A percentile compares a stretch with the other conserved stretches of the same genome.
Conservation (phyloP, 352 stramenopile genomes). For the Pythium grandisporangium region DNA sequence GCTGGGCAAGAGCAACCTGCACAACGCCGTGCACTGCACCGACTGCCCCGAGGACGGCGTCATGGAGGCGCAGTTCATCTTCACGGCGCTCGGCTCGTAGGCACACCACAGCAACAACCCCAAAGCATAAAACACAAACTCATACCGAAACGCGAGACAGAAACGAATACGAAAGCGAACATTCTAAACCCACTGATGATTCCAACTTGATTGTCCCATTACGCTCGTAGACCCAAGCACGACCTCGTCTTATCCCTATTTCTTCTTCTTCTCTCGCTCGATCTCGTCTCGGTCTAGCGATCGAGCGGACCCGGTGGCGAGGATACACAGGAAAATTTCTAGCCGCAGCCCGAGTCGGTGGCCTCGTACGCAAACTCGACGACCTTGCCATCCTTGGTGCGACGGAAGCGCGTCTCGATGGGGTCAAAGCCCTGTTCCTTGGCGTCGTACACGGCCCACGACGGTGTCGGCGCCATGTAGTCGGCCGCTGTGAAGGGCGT, state of each 20-base stretch:
- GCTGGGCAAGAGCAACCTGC: conserved; percentile 78
- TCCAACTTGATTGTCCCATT: too few relatives aligned
- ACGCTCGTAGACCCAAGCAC: too few relatives aligned
- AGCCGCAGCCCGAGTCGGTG: conserved; percentile 77
- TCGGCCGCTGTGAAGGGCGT: conserved; percentile 89
- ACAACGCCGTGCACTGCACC: conserved; percentile 91
- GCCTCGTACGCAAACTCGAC: conserved; percentile 79
- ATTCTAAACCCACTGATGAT: too few relatives aligned
- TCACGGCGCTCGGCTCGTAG: conserved; percentile 34
- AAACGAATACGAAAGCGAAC: too few relatives aligned
- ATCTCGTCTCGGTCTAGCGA: too few relatives aligned
- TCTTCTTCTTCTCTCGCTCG: too few relatives aligned
- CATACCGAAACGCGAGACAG: too few relatives aligned
- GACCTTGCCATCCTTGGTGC: conserved; percentile 82
- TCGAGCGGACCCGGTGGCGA: too few relatives aligned
- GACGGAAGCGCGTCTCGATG: conserved; percentile 87
- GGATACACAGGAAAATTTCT: too few relatives aligned
- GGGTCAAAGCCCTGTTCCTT: conserved; percentile 96
- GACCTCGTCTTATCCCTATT: too few relatives aligned
- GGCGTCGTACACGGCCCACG: conserved; percentile 95
- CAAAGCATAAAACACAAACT: conserved; percentile 9
- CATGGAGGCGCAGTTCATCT: conserved; percentile 89
- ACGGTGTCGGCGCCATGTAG: conserved; percentile 91
- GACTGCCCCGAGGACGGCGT: conserved; percentile 87
- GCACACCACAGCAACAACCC: too few relatives aligned